Evolutionary conservation across 176 grass and related monocot species (phyloP).

Genomic region (Ananas comosus): DNA sequence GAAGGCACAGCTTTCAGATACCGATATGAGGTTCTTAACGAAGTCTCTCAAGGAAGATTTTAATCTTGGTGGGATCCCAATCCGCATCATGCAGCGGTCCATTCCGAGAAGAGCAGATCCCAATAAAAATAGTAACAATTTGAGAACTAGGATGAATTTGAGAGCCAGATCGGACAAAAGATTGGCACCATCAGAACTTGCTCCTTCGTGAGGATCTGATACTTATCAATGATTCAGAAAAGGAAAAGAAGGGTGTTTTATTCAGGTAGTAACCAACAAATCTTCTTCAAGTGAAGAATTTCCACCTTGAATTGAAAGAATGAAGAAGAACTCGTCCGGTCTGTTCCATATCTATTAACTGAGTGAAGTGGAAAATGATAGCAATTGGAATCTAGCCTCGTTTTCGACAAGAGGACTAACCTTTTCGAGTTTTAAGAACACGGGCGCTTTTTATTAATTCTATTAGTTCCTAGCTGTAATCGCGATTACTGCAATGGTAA

Average conservation of each 20-base stretch:
- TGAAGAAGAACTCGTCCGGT: not conserved
- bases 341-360: not conserved
- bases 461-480: not conserved
- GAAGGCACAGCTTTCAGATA: constrained; percentile 70
- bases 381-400: not conserved
- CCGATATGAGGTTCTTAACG: constrained; percentile 72
- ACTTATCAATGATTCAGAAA: not conserved
- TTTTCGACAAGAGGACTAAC: not conserved
- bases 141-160: constrained; percentile 4
- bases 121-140: constrained; percentile 16
- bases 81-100: constrained; percentile 58
- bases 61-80: constrained; percentile 81
- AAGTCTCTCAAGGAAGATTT: constrained; percentile 97
- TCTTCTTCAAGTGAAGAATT: not conserved
- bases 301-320: not conserved
- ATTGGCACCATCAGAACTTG: constrained; percentile 15
- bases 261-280: not conserved
- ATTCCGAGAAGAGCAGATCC: constrained; percentile 46
- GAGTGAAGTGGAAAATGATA: not conserved
- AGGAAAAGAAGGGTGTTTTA: not conserved
- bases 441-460: not conserved
- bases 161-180: constrained; percentile 60
- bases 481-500: too few species aligned
- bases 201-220: constrained; percentile 8
- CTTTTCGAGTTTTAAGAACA: not conserved